Evolutionary conservation across 116 monocot genomes (phyloP).

Genomic region (Dioscorea cayenensis): DNA sequence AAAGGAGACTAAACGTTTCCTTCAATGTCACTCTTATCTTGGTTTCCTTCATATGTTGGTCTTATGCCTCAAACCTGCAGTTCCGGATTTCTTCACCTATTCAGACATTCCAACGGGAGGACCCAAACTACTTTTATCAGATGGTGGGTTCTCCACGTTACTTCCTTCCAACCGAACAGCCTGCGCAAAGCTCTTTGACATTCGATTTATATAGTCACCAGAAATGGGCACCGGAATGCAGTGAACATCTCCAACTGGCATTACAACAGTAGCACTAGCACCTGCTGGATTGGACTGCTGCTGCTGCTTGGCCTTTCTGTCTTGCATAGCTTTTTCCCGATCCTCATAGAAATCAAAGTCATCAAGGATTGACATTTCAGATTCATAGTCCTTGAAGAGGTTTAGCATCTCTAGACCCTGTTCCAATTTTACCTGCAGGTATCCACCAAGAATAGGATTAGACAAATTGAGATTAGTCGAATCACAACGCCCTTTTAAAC

Average conservation of each 20-base stretch:
- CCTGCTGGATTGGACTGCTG: slow-evolving; percentile 28
- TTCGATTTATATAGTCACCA: slow-evolving; percentile 24
- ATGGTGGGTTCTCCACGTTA: slow-evolving; percentile 5
- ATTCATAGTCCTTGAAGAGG: slow-evolving; percentile 71
- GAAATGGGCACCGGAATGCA: slow-evolving; percentile 11
- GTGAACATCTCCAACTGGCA: slow-evolving; percentile 1
- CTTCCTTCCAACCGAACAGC: slow-evolving; percentile 44
- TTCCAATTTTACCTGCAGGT: slow-evolving; percentile 68
- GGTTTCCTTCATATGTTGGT: not conserved
- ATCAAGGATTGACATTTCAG: slow-evolving; percentile 64
- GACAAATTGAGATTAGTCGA: too few species aligned
- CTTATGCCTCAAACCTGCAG: not conserved
- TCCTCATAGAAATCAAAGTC: slow-evolving; percentile 90
- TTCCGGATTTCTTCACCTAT: slow-evolving; percentile 11
- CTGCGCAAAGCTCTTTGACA: slow-evolving; percentile 49
- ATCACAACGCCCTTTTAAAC: too few species aligned
- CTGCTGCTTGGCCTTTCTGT: slow-evolving; percentile 45
- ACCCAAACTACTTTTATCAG: slow-evolving; percentile 12
- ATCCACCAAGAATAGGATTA: not conserved
- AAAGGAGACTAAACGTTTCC: not conserved
- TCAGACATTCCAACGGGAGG: slow-evolving; percentile 7
- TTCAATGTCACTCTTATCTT: too few species aligned
- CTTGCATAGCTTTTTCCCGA: slow-evolving; percentile 72
- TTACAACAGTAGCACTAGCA: slow-evolving; percentile 1
- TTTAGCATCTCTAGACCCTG: slow-evolving; percentile 83